A percentile compares a stretch with the other conserved stretches of the same genome.
Evolutionary conservation across 106 monocot genomes (phyloP).

Genomic region (Phalaenopsis aphrodite): DNA sequence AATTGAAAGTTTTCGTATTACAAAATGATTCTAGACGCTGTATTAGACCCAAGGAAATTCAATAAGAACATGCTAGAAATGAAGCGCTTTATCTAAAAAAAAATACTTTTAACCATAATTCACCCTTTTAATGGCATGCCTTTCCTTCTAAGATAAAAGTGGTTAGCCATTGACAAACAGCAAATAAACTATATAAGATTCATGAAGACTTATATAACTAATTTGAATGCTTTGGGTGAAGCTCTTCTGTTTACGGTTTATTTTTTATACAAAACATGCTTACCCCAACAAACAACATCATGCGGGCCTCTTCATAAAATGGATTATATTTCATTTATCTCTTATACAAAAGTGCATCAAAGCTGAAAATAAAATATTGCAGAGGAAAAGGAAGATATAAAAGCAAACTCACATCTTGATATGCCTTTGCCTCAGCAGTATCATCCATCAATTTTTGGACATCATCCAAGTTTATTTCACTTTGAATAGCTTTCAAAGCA

Average conservation of each 20-base stretch:
- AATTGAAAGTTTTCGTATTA: neutral
- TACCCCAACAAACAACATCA: neutral
- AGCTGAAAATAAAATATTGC: neutral
- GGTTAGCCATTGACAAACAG: neutral
- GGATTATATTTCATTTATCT: neutral
- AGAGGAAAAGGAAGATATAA: neutral
- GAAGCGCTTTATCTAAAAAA: neutral
- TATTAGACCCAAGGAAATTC: neutral
- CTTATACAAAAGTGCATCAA: neutral
- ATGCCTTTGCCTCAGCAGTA: constrained; percentile 88
- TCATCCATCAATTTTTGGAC: constrained; percentile 97
- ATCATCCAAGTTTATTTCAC: constrained; percentile 90
- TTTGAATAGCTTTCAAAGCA: constrained; percentile 88
- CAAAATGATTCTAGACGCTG: neutral
- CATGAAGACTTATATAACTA: neutral
- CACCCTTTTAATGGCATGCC: neutral
- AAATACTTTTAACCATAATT: neutral
- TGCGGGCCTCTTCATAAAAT: neutral
- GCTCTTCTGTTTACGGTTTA: neutral
- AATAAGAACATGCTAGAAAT: neutral
- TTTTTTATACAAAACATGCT: neutral
- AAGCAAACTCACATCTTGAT: constrained; percentile 80
- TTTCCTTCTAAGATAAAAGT: neutral
- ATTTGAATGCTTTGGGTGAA: neutral
- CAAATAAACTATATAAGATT: neutral